Evolutionary conservation across 768 basidiomycete species (phyloP).

Genomic region (Rhodosporidiobolus sp.): DNA sequence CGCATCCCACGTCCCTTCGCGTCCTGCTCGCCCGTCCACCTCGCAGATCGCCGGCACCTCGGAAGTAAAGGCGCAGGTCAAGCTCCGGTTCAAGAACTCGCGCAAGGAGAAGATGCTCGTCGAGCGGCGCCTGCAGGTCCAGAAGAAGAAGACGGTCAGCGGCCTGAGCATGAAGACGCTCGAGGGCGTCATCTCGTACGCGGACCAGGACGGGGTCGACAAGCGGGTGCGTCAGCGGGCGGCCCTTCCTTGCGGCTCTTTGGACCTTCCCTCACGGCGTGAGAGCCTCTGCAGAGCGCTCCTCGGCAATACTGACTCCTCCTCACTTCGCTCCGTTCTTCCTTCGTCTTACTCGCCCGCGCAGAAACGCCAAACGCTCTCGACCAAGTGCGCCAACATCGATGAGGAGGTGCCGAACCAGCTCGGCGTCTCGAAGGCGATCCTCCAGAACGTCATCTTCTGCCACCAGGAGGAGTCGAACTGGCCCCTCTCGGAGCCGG

Average conservation of each 20-base stretch:
- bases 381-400: slow-evolving; percentile 96
- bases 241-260: neutral
- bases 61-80: slow-evolving; percentile 98
- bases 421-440: slow-evolving; percentile 94
- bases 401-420: slow-evolving; percentile 88
- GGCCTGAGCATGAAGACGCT: slow-evolving; percentile 92
- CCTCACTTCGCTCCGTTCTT: neutral
- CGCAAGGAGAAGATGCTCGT: slow-evolving; percentile 88
- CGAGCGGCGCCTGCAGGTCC: slow-evolving; percentile 84
- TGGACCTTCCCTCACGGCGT: no score
- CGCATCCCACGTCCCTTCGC: no score
- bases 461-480: slow-evolving; percentile 99
- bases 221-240: slow-evolving; percentile 65
- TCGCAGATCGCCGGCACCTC: slow-evolving; percentile 89
- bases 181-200: slow-evolving; percentile 78
- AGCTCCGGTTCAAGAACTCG: slow-evolving; percentile 83
- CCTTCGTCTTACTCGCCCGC: no score
- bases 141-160: slow-evolving; percentile 75
- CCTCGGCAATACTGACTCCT: no score
- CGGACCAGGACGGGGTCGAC: slow-evolving; percentile 63
- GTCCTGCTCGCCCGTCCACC: neutral
- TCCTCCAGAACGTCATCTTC: slow-evolving; percentile 97
- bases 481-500: slow-evolving; percentile 91
- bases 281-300: no score
- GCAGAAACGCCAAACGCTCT: slow-evolving; percentile 75